Conservation (phyloP, 805 yeast species). For the Debaryomyces prosopidis region DNA sequence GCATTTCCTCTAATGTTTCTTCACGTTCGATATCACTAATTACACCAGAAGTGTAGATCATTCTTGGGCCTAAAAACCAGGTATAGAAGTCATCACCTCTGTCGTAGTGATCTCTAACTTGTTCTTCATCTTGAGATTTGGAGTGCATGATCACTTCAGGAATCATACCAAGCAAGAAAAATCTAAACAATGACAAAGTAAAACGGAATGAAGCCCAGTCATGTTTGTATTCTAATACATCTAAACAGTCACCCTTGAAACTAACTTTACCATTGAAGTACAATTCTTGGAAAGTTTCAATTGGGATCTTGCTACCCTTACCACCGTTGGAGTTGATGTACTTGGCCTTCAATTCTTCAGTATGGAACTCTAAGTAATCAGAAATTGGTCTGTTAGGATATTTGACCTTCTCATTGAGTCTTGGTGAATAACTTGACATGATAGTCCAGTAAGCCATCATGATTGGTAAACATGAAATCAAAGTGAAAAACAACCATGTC, state of each 20-base stretch:
- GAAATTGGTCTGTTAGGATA: slow-evolving; percentile 78
- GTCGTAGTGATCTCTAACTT: slow-evolving; percentile 92
- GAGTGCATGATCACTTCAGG: slow-evolving; percentile 93
- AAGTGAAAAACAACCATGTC: slow-evolving; percentile 60
- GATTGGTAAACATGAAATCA: slow-evolving; percentile 64
- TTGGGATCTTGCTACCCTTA: slow-evolving; percentile 72
- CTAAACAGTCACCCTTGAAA: slow-evolving; percentile 86
- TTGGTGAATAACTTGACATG: slow-evolving; percentile 73
- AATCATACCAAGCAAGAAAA: slow-evolving; percentile 81
- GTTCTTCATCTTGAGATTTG: slow-evolving; percentile 93
- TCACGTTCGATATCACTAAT: slow-evolving; percentile 67
- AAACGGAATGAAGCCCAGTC: slow-evolving; percentile 87
- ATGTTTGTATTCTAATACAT: slow-evolving; percentile 81
- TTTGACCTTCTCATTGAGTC: slow-evolving; percentile 74
- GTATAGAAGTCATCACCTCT: slow-evolving; percentile 94
- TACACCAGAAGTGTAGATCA: slow-evolving; percentile 89
- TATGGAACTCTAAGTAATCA: slow-evolving; percentile 79
- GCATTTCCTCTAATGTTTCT: slow-evolving; percentile 77
- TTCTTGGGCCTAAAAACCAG: slow-evolving; percentile 92
- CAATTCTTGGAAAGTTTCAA: slow-evolving; percentile 89
- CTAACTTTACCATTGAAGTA: slow-evolving; percentile 82
- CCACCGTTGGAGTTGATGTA: slow-evolving; percentile 59
- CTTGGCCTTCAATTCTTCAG: slow-evolving; percentile 62
- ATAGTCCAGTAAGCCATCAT: slow-evolving; percentile 83
- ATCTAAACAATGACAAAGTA: slow-evolving; percentile 74